These are phyloP conservation scores for Letharia columbiana DNA, from an alignment of 495 filamentous ascomycete species.

Conservation along the genomic window DNA sequence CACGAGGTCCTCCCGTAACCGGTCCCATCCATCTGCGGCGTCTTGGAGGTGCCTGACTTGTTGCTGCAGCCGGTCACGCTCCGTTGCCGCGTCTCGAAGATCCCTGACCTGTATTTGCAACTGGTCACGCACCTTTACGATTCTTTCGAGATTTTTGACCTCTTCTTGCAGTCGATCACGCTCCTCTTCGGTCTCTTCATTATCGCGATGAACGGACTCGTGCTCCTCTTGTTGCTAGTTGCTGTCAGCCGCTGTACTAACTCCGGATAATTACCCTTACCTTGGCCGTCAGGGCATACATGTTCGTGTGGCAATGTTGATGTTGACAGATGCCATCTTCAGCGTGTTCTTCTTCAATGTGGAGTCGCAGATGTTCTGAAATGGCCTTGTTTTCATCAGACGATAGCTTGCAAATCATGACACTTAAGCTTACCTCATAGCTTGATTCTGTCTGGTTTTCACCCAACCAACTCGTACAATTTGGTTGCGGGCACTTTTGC, in stretches of 20 bases:
- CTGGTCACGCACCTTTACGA: neutral
- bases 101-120: neutral
- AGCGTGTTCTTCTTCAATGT: slow-evolving; percentile 3
- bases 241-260: neutral
- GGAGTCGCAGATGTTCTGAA: neutral
- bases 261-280: neutral
- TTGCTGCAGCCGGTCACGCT: neutral
- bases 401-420: neutral
- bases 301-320: neutral
- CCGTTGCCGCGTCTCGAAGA: neutral
- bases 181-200: neutral
- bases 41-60: neutral
- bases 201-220: neutral
- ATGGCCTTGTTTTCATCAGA: neutral
- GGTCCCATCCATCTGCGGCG: neutral
- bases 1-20: neutral
- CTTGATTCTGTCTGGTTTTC: neutral
- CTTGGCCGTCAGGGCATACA: neutral
- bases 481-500: neutral
- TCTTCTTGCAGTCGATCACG: neutral
- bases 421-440: neutral
- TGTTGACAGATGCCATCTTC: slow-evolving; percentile 1
- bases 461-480: neutral
- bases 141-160: neutral
- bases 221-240: slow-evolving; percentile 1